These are phyloP conservation scores for Globisporangium splendens DNA, from an alignment of 352 stramenopile genomes.

Conservation along the genomic window DNA sequence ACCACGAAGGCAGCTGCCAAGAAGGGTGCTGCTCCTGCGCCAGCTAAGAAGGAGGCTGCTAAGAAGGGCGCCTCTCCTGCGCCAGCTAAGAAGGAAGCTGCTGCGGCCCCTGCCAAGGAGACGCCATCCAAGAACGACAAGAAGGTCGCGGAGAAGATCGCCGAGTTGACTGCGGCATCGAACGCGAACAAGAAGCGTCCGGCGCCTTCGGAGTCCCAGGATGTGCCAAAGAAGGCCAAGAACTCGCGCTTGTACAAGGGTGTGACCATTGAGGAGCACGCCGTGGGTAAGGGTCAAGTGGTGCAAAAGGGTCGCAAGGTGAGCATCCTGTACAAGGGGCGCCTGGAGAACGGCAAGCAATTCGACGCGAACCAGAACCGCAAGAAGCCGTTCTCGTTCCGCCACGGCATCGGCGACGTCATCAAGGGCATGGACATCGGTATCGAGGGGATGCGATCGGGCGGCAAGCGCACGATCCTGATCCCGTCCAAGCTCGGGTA, in stretches of 20 bases:
- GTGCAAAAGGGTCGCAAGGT: slow-evolving; percentile 69
- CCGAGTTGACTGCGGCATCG: slow-evolving; percentile 34
- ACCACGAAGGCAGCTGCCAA: slow-evolving; percentile 27
- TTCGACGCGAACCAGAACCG: slow-evolving; percentile 80
- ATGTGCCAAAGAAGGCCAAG: slow-evolving; percentile 81
- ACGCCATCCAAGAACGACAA: slow-evolving; percentile 44
- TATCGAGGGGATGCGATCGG: slow-evolving; percentile 86
- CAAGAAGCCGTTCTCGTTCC: slow-evolving; percentile 84
- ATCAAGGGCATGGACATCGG: slow-evolving; percentile 96
- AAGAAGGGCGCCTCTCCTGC: slow-evolving; percentile 24
- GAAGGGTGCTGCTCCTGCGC: slow-evolving; percentile 19
- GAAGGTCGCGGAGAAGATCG: slow-evolving; percentile 49
- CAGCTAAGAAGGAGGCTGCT: slow-evolving; percentile 28
- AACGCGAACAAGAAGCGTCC: slow-evolving; percentile 65
- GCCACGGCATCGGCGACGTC: slow-evolving; percentile 84
- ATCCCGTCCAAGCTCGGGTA: slow-evolving; percentile 95
- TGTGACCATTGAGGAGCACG: slow-evolving; percentile 73
- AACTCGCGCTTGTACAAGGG: slow-evolving; percentile 65
- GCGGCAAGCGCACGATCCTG: slow-evolving; percentile 90
- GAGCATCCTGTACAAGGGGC: slow-evolving; percentile 79
- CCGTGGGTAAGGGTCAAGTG: slow-evolving; percentile 63
- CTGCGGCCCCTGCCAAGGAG: slow-evolving; percentile 26
- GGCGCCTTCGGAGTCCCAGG: slow-evolving; percentile 47
- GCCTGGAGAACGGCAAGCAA: slow-evolving; percentile 80
- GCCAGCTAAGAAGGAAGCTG: slow-evolving; percentile 29